Base-by-base conservation (phyloP, 2,329 filamentous ascomycete species). In the Penicillium aurantiogriseum region DNA sequence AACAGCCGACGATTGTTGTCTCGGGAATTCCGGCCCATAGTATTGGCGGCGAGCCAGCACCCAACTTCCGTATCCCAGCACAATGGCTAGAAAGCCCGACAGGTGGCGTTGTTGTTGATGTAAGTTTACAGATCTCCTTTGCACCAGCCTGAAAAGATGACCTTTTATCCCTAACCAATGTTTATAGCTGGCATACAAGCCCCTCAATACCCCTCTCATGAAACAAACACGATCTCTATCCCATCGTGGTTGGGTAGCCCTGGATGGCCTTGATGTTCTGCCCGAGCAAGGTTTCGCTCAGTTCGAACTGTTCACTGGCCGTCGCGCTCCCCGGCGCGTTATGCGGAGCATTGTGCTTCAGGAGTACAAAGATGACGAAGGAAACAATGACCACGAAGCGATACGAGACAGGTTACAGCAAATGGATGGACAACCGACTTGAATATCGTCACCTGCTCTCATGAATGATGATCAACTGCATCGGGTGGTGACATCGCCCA, bases 361-460 rank as follows among this genome's bases (percentile, higher is more conserved):
- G 47, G 70, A 74, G 44, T 75, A 74, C 51, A 64, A 67, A 56
- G 67, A 65, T 10, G 71, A 74, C 23, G 73, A 74, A 44, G 71
- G 66, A 21, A 68, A 71, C 46, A 67, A 72, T 39, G 69, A 71
- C 31, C 66, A 64, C 29, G 63, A 62, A 40, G 62, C 67, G 13
- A 71, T 74, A 33, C 68, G 64, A 35, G 66, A 66, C 13, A 57
- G 71, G 33, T 55, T 74, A 23, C 67, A 70, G 46, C 68, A 69
- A 52, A 55, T 74, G 35, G 68, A 72, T 45, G 71, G 71, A 10
- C 70, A 72, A 44, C 67, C 70, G 7, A 67, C 63, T 17, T 74
- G 63, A 72, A 29, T 23, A 21, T 27, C 19, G 87, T 87, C 62
- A 87, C 87, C 39, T 89, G 86, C 1, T 40, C 25, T 11, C 5